Conservation (phyloP, 192 early-diverging fungal genomes). For the Mortierella claussenii region DNA sequence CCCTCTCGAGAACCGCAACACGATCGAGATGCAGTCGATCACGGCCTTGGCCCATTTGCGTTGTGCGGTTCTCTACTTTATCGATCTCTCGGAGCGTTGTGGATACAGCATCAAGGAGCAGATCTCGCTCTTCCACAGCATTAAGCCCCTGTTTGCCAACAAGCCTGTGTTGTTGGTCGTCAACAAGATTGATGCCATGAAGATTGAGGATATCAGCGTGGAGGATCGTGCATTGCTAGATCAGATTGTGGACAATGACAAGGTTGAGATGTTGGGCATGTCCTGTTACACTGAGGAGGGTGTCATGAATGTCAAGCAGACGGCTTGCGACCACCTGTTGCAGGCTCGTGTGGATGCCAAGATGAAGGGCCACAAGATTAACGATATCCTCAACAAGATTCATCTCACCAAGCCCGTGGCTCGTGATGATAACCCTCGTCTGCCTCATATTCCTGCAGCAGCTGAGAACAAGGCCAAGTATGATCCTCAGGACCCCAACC, state of each 20-base stretch:
- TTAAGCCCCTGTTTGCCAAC: slow-evolving; percentile 98
- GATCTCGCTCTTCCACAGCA: slow-evolving; percentile 75
- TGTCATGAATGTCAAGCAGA: slow-evolving; percentile 95
- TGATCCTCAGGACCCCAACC: slow-evolving; percentile 84
- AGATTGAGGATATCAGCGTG: slow-evolving; percentile 79
- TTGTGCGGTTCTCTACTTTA: slow-evolving; percentile 96
- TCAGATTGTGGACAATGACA: slow-evolving; percentile 70
- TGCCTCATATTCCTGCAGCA: slow-evolving; percentile 83
- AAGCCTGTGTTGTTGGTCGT: slow-evolving; percentile 95
- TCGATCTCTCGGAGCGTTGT: slow-evolving; percentile 98
- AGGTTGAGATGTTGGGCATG: slow-evolving; percentile 82
- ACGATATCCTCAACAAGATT: slow-evolving; percentile 93
- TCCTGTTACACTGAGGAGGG: slow-evolving; percentile 95
- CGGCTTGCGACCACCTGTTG: slow-evolving; percentile 94
- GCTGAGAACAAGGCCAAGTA: slow-evolving; percentile 77
- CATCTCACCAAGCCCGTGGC: slow-evolving; percentile 90
- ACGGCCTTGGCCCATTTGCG: slow-evolving; percentile 98
- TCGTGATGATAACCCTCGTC: slow-evolving; percentile 87
- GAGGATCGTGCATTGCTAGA: slow-evolving; percentile 83
- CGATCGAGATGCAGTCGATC: slow-evolving; percentile 99
- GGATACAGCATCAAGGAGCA: slow-evolving; percentile 97
- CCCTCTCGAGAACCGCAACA: slow-evolving; percentile 98
- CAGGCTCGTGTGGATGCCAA: slow-evolving; percentile 94
- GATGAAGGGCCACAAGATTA: slow-evolving; percentile 90
- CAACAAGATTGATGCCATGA: slow-evolving; percentile 95